Conservation (phyloP, 352 stramenopile genomes). For the Phytophthora sp. region DNA sequence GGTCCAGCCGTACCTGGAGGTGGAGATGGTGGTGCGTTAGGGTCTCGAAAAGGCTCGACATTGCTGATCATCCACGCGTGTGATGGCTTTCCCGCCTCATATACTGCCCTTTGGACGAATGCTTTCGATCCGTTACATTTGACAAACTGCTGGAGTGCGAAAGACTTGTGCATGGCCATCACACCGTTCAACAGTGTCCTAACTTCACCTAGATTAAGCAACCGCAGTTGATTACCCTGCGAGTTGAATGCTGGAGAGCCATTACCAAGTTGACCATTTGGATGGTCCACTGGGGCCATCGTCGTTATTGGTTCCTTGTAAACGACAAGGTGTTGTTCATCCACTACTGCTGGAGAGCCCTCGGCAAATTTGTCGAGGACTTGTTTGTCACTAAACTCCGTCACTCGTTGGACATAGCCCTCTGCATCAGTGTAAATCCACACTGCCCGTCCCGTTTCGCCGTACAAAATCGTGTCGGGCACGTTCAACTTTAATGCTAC, state of each 20-base stretch:
- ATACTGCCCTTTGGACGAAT: conserved; percentile 72
- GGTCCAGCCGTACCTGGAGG: conserved; percentile 6
- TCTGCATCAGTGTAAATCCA: conserved; percentile 79
- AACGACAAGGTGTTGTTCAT: conserved; percentile 61
- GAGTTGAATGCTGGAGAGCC: conserved; percentile 33
- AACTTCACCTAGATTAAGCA: conserved; percentile 71
- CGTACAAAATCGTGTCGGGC: conserved; percentile 83
- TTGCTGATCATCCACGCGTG: conserved; percentile 88
- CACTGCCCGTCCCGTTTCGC: conserved; percentile 68
- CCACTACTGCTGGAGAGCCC: conserved; percentile 8
- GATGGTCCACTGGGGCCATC: conserved; percentile 9
- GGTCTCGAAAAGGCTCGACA: conserved; percentile 48
- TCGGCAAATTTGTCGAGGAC: conserved; percentile 74
- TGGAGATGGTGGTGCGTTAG: conserved; percentile 9
- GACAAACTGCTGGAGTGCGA: conserved; percentile 76
- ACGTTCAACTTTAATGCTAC: conserved; percentile 63
- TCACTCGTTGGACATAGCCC: conserved; percentile 65
- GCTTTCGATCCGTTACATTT: conserved; percentile 76
- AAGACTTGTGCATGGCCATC: conserved; percentile 64
- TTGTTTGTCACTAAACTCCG: conserved; percentile 74
- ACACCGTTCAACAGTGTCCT: conserved; percentile 72
- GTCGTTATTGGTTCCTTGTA: conserved; percentile 71
- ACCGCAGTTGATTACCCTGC: conserved; percentile 65
- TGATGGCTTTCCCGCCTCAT: conserved; percentile 61
- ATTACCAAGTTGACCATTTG: conserved; percentile 1